phyloP scores from a whole-genome alignment of 192 early-diverging fungal species.

The Rhizophlyctis rosea region DNA sequence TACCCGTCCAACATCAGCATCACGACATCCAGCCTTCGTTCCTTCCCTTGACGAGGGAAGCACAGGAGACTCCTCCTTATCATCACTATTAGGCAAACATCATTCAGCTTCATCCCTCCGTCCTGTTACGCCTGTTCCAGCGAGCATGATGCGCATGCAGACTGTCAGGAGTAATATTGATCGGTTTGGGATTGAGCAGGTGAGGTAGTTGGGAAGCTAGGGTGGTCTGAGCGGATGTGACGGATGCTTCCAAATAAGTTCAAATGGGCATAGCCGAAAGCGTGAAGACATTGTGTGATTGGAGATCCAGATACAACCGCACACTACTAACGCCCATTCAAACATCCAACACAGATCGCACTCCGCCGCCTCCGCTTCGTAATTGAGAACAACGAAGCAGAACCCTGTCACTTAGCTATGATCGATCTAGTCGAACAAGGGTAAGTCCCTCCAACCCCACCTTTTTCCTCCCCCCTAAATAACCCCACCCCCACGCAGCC shows the following conservation, averaged over 20 bases:
- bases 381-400: constrained; percentile 39
- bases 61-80: no score
- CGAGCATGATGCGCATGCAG: constrained; percentile 25
- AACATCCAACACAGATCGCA: constrained; percentile 39
- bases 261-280: background rate
- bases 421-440: constrained; percentile 42
- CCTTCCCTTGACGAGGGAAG: no score
- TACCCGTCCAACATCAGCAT: constrained; percentile 4
- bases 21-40: background rate
- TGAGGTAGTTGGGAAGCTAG: background rate
- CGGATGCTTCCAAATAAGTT: background rate
- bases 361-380: constrained; percentile 41
- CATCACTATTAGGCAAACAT: no score
- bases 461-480: background rate
- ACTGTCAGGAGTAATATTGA: constrained; percentile 38
- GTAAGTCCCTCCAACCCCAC: constrained; percentile 12
- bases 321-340: background rate
- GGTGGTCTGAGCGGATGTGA: background rate
- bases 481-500: constrained; percentile 6
- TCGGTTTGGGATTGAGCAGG: constrained; percentile 38
- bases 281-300: background rate
- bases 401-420: constrained; percentile 39
- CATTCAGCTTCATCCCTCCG: constrained; percentile 1
- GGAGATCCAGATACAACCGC: background rate
- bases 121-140: constrained; percentile 9